Conservation (phyloP, 1,284 basidiomycete species). For the Heterobasidion irregulare region DNA sequence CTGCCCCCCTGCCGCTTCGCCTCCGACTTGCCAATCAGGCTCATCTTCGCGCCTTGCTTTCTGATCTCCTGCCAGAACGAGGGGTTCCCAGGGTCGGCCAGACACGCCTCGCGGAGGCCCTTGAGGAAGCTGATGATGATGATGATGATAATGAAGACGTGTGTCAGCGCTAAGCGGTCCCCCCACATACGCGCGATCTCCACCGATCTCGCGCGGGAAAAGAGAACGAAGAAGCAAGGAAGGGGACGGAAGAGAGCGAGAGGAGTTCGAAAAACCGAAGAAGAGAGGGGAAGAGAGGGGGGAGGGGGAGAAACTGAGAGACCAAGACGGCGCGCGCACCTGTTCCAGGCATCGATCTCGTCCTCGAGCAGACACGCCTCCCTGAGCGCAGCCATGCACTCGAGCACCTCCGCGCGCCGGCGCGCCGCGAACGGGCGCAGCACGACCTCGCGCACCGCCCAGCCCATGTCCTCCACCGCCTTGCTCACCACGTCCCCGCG, state of each 20-base stretch:
- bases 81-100: slow-evolving; percentile 43
- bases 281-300: neutral
- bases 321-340: slow-evolving; percentile 28
- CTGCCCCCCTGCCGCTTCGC: slow-evolving; percentile 46
- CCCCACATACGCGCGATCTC: neutral
- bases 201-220: neutral
- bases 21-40: slow-evolving; percentile 57
- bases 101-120: slow-evolving; percentile 47
- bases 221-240: too few relatives aligned
- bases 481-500: slow-evolving; percentile 75
- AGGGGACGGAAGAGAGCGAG: too few relatives aligned
- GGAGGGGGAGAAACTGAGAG: neutral
- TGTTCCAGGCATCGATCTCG: slow-evolving; percentile 73
- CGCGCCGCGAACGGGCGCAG: slow-evolving; percentile 59
- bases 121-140: slow-evolving; percentile 40
- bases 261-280: slow-evolving; percentile 11
- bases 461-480: slow-evolving; percentile 71
- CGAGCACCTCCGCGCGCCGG: slow-evolving; percentile 59
- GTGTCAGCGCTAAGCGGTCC: neutral
- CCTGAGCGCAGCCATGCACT: slow-evolving; percentile 65
- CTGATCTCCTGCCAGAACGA: slow-evolving; percentile 58
- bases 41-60: slow-evolving; percentile 39
- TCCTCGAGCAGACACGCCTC: slow-evolving; percentile 55
- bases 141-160: neutral
- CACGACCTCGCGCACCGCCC: slow-evolving; percentile 65